These are phyloP conservation scores for Potentilla sterilis DNA, from an alignment of 306 rosid genomes.

Conservation along the genomic window DNA sequence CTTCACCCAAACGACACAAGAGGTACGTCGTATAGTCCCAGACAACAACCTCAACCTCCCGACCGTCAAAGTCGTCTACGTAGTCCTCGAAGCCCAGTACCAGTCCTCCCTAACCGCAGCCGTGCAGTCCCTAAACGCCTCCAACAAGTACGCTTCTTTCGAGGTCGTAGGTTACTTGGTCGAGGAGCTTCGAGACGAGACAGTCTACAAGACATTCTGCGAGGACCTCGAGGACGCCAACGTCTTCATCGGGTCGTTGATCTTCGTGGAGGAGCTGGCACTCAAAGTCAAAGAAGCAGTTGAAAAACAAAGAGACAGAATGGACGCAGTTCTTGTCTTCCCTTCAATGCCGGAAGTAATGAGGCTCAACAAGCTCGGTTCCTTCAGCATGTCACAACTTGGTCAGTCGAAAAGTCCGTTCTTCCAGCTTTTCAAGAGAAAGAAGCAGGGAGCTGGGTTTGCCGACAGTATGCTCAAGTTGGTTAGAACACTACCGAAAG, in stretches of 20 bases:
- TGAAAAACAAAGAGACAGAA: conserved; percentile 82
- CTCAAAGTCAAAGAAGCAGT: conserved; percentile 77
- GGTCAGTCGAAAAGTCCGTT: conserved; percentile 92
- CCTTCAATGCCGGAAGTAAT: conserved; percentile 99
- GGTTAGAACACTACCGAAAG: conserved; percentile 94
- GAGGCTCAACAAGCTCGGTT: conserved; percentile 88
- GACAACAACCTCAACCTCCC: conserved; percentile 68
- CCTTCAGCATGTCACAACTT: conserved; percentile 90
- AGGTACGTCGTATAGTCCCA: conserved; percentile 85
- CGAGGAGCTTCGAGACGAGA: conserved; percentile 77
- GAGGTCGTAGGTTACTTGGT: conserved; percentile 91
- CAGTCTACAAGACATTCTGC: conserved; percentile 54
- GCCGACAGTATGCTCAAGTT: conserved; percentile 97
- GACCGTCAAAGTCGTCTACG: conserved; percentile 75
- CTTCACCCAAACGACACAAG: conserved; percentile 88
- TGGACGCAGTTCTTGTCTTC: conserved; percentile 92
- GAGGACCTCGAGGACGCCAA: conserved; percentile 89
- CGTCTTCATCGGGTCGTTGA: conserved; percentile 84
- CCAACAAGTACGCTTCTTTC: conserved; percentile 50
- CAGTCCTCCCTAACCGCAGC: conserved; percentile 88
- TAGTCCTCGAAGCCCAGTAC: conserved; percentile 95
- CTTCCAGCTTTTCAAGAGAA: conserved; percentile 83
- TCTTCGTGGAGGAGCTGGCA: conserved; percentile 96
- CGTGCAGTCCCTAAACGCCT: conserved; percentile 60
- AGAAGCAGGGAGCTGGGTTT: conserved; percentile 83